Evolutionary conservation across 2,329 filamentous ascomycete species (phyloP).

Genomic region (Fusarium sp.): DNA sequence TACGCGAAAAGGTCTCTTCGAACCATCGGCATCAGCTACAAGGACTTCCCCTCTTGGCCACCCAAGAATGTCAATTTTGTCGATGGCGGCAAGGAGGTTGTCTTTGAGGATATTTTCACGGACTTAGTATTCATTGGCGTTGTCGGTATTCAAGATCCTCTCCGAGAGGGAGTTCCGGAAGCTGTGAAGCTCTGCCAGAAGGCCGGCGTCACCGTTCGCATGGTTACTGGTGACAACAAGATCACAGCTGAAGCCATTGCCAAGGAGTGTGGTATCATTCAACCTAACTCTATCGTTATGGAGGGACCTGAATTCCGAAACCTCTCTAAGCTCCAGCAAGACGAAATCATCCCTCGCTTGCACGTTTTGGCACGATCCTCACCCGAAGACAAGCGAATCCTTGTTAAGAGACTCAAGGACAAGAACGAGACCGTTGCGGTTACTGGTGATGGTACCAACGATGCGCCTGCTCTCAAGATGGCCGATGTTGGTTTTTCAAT

Average conservation of each 20-base stretch:
- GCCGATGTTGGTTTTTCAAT: slow-evolving; percentile 89
- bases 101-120: slow-evolving; percentile 74
- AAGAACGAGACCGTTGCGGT: slow-evolving; percentile 83
- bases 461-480: slow-evolving; percentile 82
- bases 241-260: slow-evolving; percentile 84
- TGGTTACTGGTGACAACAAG: slow-evolving; percentile 88
- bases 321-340: slow-evolving; percentile 72
- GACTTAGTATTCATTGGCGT: slow-evolving; percentile 76
- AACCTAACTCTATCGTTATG: slow-evolving; percentile 75
- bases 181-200: slow-evolving; percentile 79
- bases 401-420: slow-evolving; percentile 78
- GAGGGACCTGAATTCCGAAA: slow-evolving; percentile 84
- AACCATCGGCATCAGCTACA: slow-evolving; percentile 86
- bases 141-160: slow-evolving; percentile 84
- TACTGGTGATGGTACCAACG: slow-evolving; percentile 86
- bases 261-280: slow-evolving; percentile 80
- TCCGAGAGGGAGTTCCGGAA: slow-evolving; percentile 78
- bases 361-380: slow-evolving; percentile 80
- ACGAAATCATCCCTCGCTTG: slow-evolving; percentile 74
- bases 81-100: slow-evolving; percentile 70
- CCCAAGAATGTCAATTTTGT: slow-evolving; percentile 69
- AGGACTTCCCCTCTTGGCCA: slow-evolving; percentile 88
- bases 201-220: slow-evolving; percentile 82
- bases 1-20: slow-evolving; percentile 85
- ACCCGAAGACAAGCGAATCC: slow-evolving; percentile 80